Conservation (phyloP, 495 filamentous ascomycete species). For the Sordaria brevicollis region DNA sequence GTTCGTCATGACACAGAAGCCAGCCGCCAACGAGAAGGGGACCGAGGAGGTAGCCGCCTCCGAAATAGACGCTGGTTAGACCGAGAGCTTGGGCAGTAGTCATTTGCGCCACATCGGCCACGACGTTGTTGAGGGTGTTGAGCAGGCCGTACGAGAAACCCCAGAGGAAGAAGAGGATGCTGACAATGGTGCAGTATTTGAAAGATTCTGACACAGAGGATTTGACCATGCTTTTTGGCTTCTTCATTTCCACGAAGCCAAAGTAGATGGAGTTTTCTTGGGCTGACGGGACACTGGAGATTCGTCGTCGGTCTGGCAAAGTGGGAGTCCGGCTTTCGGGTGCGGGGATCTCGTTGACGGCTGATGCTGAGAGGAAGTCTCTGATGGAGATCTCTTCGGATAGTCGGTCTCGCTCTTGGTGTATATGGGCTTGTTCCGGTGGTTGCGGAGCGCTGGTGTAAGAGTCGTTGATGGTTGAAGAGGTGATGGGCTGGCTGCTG, state of each 20-base stretch:
- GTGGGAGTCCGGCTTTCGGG: not conserved
- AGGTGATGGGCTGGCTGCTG: not conserved
- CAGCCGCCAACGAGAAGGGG: conserved; percentile 56
- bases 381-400: conserved; percentile 1
- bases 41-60: conserved; percentile 52
- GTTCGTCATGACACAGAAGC: conserved; percentile 49
- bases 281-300: not conserved
- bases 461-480: not conserved
- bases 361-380: not conserved
- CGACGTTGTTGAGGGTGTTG: conserved; percentile 49
- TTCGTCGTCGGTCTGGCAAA: not conserved
- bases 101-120: conserved; percentile 30
- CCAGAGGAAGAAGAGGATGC: conserved; percentile 78
- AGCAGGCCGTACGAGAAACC: conserved; percentile 80
- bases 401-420: not conserved
- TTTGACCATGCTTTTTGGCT: conserved; percentile 67
- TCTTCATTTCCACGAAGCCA: conserved; percentile 75
- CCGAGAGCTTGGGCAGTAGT: conserved; percentile 25
- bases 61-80: conserved; percentile 30
- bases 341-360: not conserved
- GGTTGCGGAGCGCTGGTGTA: not conserved
- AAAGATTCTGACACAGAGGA: conserved; percentile 34
- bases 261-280: conserved; percentile 40
- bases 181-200: conserved; percentile 50
- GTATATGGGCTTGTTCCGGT: not conserved